Evolutionary conservation across 768 basidiomycete genomes (phyloP).

Genomic region (Hypsizygus marmoreus): DNA sequence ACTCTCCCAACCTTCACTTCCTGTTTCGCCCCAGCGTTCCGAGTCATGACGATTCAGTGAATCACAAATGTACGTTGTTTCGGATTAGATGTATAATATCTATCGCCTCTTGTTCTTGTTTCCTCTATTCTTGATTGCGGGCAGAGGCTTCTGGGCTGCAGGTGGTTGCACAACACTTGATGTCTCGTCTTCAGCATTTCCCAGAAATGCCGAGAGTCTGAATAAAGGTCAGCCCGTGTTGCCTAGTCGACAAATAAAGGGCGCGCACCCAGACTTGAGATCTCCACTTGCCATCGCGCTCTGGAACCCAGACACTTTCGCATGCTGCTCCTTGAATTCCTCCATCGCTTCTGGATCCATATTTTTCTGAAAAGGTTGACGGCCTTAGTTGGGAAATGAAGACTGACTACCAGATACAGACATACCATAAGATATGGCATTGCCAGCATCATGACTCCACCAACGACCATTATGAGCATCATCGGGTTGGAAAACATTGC

Average conservation of each 20-base stretch:
- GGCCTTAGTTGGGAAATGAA: constrained; percentile 12
- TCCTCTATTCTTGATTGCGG: constrained; percentile 23
- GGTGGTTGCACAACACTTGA: constrained; percentile 14
- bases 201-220: constrained; percentile 48
- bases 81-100: constrained; percentile 2
- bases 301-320: constrained; percentile 55
- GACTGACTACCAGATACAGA: not conserved
- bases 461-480: constrained; percentile 77
- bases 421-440: constrained; percentile 79
- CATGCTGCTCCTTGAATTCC: constrained; percentile 64
- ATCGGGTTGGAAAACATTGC: constrained; percentile 83
- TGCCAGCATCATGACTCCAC: constrained; percentile 64
- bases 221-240: constrained; percentile 2
- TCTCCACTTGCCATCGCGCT: constrained; percentile 61
- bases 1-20: constrained; percentile 12
- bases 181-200: constrained; percentile 14
- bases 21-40: constrained; percentile 5
- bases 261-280: constrained; percentile 52
- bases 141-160: not conserved
- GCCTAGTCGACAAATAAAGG: not conserved
- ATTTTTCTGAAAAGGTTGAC: constrained; percentile 56
- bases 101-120: constrained; percentile 40
- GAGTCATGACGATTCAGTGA: not conserved
- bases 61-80: not conserved
- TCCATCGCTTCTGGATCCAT: constrained; percentile 71